phyloP scores from a whole-genome alignment of 371 early-diverging fungal genomes.

The Batkoa obscura region DNA sequence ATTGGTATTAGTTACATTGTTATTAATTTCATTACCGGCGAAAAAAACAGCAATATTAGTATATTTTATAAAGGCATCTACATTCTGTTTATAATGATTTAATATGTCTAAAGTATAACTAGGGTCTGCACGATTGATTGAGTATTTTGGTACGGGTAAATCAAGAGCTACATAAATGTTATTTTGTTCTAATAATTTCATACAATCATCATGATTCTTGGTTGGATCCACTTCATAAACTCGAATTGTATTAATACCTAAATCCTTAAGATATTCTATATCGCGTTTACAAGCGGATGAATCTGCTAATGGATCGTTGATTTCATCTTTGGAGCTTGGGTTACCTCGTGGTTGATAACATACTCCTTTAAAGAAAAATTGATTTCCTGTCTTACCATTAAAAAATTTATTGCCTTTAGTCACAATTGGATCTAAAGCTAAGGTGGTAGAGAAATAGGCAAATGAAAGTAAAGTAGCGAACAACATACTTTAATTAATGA shows the following conservation, averaged over 20 bases:
- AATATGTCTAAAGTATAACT: constrained; percentile 35
- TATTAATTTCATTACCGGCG: constrained; percentile 67
- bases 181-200: constrained; percentile 41
- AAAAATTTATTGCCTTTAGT: constrained; percentile 56
- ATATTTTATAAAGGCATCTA: constrained; percentile 45
- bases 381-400: constrained; percentile 42
- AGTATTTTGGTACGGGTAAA: constrained; percentile 34
- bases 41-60: constrained; percentile 48
- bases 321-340: constrained; percentile 24
- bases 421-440: constrained; percentile 31
- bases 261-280: constrained; percentile 36
- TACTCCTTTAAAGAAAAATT: constrained; percentile 61
- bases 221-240: constrained; percentile 39
- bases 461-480: too few species aligned
- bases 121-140: constrained; percentile 46
- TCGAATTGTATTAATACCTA: constrained; percentile 54
- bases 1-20: constrained; percentile 36
- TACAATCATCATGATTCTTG: constrained; percentile 58
- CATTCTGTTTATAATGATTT: constrained; percentile 30
- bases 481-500: too few species aligned
- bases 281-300: constrained; percentile 40
- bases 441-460: too few species aligned
- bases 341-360: constrained; percentile 51
- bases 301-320: constrained; percentile 51
- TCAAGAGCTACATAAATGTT: constrained; percentile 57